Conservation (phyloP, 2,329 filamentous ascomycete species). For the Xylariaceae sp. region DNA sequence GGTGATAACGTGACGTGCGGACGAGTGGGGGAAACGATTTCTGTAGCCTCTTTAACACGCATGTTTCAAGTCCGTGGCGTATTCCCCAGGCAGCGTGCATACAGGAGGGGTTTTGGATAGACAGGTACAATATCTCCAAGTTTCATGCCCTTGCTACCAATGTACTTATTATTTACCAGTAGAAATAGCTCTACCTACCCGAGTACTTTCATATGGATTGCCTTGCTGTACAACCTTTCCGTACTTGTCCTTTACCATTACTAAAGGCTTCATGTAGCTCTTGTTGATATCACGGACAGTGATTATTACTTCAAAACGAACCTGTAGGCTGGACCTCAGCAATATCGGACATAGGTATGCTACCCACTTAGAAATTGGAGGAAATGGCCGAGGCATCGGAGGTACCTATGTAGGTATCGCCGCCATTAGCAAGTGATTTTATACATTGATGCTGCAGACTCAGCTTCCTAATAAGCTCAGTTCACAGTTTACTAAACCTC, state of each 20-base stretch:
- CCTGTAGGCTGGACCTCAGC: neutral
- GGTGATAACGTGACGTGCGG: slow-evolving; percentile 10
- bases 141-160: neutral
- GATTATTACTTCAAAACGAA: neutral
- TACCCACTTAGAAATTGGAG: neutral
- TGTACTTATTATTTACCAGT: no score
- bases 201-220: neutral
- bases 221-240: neutral
- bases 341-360: neutral
- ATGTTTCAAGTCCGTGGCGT: neutral
- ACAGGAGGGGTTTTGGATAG: neutral
- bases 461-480: neutral
- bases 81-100: neutral
- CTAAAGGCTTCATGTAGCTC: neutral
- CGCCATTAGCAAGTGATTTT: no score
- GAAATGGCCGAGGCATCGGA: neutral
- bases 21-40: no score
- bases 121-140: neutral
- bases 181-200: no score
- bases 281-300: neutral
- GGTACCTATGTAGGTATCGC: no score
- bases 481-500: neutral
- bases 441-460: neutral
- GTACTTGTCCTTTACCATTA: neutral
- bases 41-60: slow-evolving; percentile 3